Conservation (phyloP, 2,329 filamentous ascomycete genomes). For the Emericellopsis atlantica region DNA sequence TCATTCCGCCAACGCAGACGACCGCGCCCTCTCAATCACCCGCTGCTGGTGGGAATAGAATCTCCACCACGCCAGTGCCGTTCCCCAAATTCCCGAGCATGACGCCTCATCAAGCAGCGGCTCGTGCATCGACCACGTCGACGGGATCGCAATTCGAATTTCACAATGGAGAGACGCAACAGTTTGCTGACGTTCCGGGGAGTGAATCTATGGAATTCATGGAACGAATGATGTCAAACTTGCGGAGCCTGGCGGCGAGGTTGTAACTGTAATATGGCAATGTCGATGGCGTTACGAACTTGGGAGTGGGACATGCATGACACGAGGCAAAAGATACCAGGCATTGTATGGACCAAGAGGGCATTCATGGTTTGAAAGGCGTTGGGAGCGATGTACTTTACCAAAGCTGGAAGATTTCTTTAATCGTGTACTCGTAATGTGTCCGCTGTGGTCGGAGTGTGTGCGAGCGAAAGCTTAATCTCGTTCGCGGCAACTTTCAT, state of each 20-base stretch:
- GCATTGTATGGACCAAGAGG: too few species aligned
- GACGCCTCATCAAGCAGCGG: constrained; percentile 4
- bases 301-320: too few species aligned
- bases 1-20: constrained; percentile 4
- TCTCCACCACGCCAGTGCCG: constrained; percentile 18
- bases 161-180: constrained; percentile 8
- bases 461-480: too few species aligned
- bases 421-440: too few species aligned
- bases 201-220: constrained; percentile 34
- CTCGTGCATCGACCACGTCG: not conserved
- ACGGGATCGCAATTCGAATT: not conserved
- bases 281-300: not conserved
- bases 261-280: not conserved
- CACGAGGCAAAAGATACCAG: too few species aligned
- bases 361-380: too few species aligned
- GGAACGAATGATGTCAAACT: constrained; percentile 38
- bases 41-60: constrained; percentile 1
- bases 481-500: too few species aligned
- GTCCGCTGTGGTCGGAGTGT: too few species aligned
- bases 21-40: not conserved
- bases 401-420: too few species aligned
- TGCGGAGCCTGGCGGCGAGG: constrained; percentile 20
- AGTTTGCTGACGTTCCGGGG: constrained; percentile 27
- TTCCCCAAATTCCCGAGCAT: constrained; percentile 3
- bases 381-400: too few species aligned